These are phyloP conservation scores for Chamaecyparis obtusa DNA, from an alignment of 75 land plant genomes.

Conservation along the genomic window DNA sequence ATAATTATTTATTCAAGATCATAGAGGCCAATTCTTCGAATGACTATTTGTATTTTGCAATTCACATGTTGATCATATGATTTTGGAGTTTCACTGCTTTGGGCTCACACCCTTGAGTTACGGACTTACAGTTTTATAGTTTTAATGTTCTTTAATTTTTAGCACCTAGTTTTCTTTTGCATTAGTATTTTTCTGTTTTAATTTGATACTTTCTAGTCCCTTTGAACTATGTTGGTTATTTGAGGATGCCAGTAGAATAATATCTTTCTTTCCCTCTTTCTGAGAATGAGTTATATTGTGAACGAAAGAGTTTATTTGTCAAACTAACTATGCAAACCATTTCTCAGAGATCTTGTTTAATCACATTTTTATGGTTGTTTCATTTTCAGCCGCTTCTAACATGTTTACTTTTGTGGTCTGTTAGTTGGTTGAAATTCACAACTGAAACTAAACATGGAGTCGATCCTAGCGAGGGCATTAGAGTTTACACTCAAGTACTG, in stretches of 20 bases:
- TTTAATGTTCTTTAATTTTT: neutral
- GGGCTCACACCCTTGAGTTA: neutral
- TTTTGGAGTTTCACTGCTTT: neutral
- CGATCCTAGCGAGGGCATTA: conserved; percentile 82
- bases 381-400: neutral
- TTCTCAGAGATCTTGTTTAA: neutral
- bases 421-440: neutral
- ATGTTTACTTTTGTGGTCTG: neutral
- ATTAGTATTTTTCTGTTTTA: neutral
- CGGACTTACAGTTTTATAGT: neutral
- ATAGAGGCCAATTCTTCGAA: neutral
- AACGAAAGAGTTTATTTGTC: neutral
- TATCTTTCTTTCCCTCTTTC: neutral
- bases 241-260: neutral
- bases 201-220: neutral
- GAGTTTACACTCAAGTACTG: conserved; percentile 97
- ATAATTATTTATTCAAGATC: neutral
- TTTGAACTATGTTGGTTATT: neutral
- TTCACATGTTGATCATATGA: neutral
- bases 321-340: neutral
- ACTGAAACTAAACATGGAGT: conserved; percentile 71
- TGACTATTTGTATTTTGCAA: neutral
- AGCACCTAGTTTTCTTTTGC: neutral
- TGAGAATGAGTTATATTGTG: neutral
- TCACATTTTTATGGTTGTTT: neutral